Conservation (phyloP, 1,284 basidiomycete genomes). For the Ceratobasidium theobromae region DNA sequence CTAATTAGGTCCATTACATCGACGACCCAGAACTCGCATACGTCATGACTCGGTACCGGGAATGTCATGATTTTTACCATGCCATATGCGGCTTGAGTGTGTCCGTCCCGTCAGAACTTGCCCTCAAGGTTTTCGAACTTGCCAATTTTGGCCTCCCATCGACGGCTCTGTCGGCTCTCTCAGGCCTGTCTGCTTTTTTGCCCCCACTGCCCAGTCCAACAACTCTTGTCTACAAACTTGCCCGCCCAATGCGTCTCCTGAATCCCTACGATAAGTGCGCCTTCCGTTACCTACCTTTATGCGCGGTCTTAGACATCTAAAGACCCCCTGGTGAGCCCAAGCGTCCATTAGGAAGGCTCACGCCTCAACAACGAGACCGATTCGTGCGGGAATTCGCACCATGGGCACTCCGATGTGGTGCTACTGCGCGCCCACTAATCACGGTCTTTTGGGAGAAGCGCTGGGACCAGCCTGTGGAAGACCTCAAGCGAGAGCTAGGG, state of each 20-base stretch:
- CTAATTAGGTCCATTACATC: constrained; percentile 82
- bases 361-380: constrained; percentile 54
- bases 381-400: constrained; percentile 81
- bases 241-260: constrained; percentile 5
- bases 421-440: constrained; percentile 72
- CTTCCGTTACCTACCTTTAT: constrained; percentile 33
- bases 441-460: constrained; percentile 95
- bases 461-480: constrained; percentile 82
- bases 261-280: constrained; percentile 23
- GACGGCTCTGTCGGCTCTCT: constrained; percentile 76
- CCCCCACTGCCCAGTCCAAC: constrained; percentile 44
- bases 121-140: constrained; percentile 94
- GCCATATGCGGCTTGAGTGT: constrained; percentile 86
- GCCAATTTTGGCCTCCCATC: constrained; percentile 91
- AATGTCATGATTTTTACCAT: constrained; percentile 97
- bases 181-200: constrained; percentile 47
- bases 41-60: constrained; percentile 97
- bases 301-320: not conserved
- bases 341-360: constrained; percentile 58
- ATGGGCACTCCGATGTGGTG: constrained; percentile 86
- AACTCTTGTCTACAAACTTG: constrained; percentile 21
- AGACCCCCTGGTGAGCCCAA: constrained; percentile 30
- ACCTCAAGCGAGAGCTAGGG: constrained; percentile 82
- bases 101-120: constrained; percentile 89
- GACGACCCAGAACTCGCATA: constrained; percentile 92